These are phyloP conservation scores for Potentilla sterilis DNA, from an alignment of 306 rosid species.

Conservation along the genomic window DNA sequence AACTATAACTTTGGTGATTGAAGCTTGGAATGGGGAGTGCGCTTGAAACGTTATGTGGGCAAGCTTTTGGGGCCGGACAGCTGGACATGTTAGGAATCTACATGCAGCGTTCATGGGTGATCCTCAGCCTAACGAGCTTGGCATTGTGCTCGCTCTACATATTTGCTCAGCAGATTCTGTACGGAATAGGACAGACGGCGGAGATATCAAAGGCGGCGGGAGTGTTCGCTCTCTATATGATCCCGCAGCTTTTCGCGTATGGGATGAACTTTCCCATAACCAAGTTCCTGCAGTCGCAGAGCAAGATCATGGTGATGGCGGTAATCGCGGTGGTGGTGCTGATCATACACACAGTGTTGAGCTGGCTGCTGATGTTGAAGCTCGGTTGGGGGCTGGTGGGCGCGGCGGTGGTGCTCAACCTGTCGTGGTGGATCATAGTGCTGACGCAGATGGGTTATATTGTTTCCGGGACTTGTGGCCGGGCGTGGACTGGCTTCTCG, in stretches of 20 bases:
- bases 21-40: constrained; percentile 98
- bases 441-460: constrained; percentile 62
- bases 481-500: constrained; percentile 82
- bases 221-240: constrained; percentile 68
- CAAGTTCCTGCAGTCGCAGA: constrained; percentile 87
- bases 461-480: constrained; percentile 57
- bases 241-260: constrained; percentile 86
- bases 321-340: constrained; percentile 52
- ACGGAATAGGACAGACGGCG: constrained; percentile 60
- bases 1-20: not conserved
- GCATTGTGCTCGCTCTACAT: constrained; percentile 43
- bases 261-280: constrained; percentile 70
- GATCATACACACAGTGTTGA: constrained; percentile 56
- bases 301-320: constrained; percentile 89
- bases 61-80: constrained; percentile 83
- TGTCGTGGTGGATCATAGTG: constrained; percentile 77
- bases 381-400: constrained; percentile 72
- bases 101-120: constrained; percentile 92
- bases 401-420: constrained; percentile 68
- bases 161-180: constrained; percentile 49
- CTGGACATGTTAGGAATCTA: constrained; percentile 73
- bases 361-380: constrained; percentile 72
- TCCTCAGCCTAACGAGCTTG: constrained; percentile 43
- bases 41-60: constrained; percentile 87
- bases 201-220: constrained; percentile 77